Evolutionary conservation across 139 green algal species (phyloP).

Genomic region (Edaphochlamys debaryana): DNA sequence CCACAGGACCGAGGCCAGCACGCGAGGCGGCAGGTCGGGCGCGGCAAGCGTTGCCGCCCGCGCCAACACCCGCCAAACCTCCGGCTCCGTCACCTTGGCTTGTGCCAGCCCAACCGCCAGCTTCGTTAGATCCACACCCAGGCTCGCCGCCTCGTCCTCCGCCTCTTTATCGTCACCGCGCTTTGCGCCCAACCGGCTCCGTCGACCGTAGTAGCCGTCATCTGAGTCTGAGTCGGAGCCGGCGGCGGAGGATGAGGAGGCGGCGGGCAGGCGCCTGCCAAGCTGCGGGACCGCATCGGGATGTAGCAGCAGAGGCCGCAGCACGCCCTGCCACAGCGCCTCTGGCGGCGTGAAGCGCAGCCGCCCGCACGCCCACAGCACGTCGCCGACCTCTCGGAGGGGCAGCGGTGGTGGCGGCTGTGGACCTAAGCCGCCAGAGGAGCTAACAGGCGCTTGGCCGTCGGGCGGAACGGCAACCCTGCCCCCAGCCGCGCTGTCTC

Average conservation of each 20-base stretch:
- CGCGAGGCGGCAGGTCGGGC: conserved; percentile 10
- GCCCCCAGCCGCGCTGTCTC: no score
- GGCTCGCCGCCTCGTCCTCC: neutral
- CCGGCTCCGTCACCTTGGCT: neutral
- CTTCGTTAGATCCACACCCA: conserved; percentile 16
- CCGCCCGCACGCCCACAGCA: conserved; percentile 37
- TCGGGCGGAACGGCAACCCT: no score
- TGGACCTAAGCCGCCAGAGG: no score
- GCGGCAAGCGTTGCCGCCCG: neutral
- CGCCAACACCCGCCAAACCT: conserved; percentile 20
- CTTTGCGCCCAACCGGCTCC: neutral
- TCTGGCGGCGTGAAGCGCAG: conserved; percentile 5
- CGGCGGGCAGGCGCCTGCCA: neutral
- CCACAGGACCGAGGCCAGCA: conserved; percentile 33
- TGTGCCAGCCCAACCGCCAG: conserved; percentile 8
- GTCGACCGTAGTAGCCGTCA: no score
- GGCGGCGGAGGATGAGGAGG: no score
- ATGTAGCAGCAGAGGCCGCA: conserved; percentile 13
- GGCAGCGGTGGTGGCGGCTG: neutral
- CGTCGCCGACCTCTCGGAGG: conserved; percentile 24
- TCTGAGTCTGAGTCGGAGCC: neutral
- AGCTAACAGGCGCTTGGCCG: no score
- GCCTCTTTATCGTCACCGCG: neutral
- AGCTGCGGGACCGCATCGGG: conserved; percentile 7
- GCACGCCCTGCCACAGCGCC: neutral